Evolutionary conservation across 371 early-diverging fungal species (phyloP), one percentile per base, ranked within the genome.

Genomic region (Mucor velutinosus): DNA sequence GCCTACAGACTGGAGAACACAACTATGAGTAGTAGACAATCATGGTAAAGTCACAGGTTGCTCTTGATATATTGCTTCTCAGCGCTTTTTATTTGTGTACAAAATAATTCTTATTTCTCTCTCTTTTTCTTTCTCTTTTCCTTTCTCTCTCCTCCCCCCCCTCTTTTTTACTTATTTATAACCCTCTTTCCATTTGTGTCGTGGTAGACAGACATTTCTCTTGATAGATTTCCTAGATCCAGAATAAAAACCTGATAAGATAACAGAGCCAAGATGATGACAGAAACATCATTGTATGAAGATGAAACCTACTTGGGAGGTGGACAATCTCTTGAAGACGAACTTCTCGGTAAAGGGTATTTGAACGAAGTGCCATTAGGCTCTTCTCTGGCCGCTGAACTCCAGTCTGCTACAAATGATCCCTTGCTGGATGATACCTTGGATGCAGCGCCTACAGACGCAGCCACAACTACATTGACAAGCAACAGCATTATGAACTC

Each of bases 1-100:
- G 74, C 82, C 57, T 85, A 87, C 63, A 78, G 89, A 35, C 78
- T 90, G 63, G 87, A 87, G 27, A 90, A 84, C 59, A 72, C 80
- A 12, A 58, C 74, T 32, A 84, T 84, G 84, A 81, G 78, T 37
- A 74, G 62, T 64, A 72, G 84, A 71, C 84, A 84, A 60, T 71
- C 79, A 1, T 84, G 84, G 84, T 84, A 66, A 56, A 57, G 64
- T 63, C 64, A 63, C 64, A 63, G 51, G 64, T 35, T 35, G 56
- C 49, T 58, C 35, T 33, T 30, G 56, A 19, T 65, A 32, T 35
- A 55, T 53, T 59, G 62, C 39, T 41, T 70, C 51, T 66, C 58
- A 39, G 14, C 32, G 35, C n/a, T n/a, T 60, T 30, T 67, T 62
- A 17, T 57, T 67, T 61, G 53, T 53, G 53, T 53, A 53, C 53